Percentiles rank a stretch among this genome's conserved stretches.
These are phyloP conservation scores for Platanus orientalis DNA, from an alignment of 164 flowering plant species.

Conservation along the genomic window DNA sequence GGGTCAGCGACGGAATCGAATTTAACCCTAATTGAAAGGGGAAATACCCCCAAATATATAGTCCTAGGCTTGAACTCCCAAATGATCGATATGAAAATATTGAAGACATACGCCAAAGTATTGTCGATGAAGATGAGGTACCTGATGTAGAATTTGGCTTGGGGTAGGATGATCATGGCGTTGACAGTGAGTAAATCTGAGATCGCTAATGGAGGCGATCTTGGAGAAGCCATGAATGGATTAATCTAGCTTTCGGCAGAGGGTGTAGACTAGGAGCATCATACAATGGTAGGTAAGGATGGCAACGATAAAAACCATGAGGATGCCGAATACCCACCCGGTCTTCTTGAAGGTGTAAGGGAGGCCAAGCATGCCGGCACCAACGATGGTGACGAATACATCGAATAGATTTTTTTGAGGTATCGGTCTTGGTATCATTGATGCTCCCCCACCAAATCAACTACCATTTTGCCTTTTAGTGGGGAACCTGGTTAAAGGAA, in stretches of 20 bases:
- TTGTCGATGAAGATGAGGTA: slow-evolving; percentile 52
- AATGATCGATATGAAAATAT: slow-evolving; percentile 6
- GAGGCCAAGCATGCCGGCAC: slow-evolving; percentile 82
- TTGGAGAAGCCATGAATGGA: slow-evolving; percentile 15
- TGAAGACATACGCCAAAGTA: slow-evolving; percentile 43
- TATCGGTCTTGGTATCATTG: no score
- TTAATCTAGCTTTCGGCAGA: slow-evolving; percentile 20
- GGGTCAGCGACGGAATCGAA: slow-evolving; percentile 72
- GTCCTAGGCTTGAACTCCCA: slow-evolving; percentile 28
- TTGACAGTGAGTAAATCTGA: slow-evolving; percentile 26
- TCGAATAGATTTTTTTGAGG: no score
- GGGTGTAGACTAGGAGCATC: slow-evolving; percentile 51
- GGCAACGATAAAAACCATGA: slow-evolving; percentile 46
- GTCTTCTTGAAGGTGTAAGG: slow-evolving; percentile 75
- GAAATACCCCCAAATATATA: slow-evolving; percentile 63
- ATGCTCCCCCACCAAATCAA: no score
- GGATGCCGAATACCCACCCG: slow-evolving; percentile 54
- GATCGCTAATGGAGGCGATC: slow-evolving; percentile 50
- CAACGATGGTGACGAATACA: slow-evolving; percentile 21
- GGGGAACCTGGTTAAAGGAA: no score
- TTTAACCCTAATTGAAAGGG: slow-evolving; percentile 82
- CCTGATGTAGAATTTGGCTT: slow-evolving; percentile 53
- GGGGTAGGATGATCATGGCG: slow-evolving; percentile 31
- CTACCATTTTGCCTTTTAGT: no score
- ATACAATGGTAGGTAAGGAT: slow-evolving; percentile 58